phyloP scores from a whole-genome alignment of 148 eudicot species.

The Heliosperma pusillum region DNA sequence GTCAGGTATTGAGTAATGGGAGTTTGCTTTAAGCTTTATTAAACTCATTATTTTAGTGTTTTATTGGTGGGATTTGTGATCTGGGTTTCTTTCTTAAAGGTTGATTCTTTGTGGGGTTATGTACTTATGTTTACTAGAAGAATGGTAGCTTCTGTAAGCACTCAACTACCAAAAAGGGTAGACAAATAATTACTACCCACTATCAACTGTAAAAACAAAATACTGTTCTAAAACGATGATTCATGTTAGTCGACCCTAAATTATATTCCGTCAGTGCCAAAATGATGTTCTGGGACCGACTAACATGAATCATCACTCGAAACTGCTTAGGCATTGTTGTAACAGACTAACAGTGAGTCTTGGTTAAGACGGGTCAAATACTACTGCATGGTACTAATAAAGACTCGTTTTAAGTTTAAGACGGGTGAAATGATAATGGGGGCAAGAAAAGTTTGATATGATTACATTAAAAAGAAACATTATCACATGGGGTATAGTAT shows the following conservation, averaged over 20 bases:
- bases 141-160: conserved; percentile 27
- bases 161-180: conserved; percentile 20
- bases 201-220: conserved; percentile 25
- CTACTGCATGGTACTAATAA: no score
- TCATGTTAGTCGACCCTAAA: no score
- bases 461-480: conserved; percentile 30
- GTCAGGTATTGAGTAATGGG: not conserved
- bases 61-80: conserved; percentile 22
- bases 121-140: conserved; percentile 10
- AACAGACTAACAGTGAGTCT: no score
- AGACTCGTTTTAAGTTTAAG: no score
- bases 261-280: no score
- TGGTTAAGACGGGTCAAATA: no score
- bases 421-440: no score
- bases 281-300: no score
- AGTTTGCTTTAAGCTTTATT: not conserved
- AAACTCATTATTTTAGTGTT: not conserved
- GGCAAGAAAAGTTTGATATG: conserved; percentile 23
- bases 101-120: conserved; percentile 19
- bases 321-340: no score
- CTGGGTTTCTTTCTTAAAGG: conserved; percentile 20
- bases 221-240: no score
- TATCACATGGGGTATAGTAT: conserved; percentile 34
- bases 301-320: not conserved
- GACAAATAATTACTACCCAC: not conserved